Evolutionary conservation across 257 asterid species (phyloP), one percentile per base, ranked within the genome.

Genomic region (Nicotiana noctiflora): DNA sequence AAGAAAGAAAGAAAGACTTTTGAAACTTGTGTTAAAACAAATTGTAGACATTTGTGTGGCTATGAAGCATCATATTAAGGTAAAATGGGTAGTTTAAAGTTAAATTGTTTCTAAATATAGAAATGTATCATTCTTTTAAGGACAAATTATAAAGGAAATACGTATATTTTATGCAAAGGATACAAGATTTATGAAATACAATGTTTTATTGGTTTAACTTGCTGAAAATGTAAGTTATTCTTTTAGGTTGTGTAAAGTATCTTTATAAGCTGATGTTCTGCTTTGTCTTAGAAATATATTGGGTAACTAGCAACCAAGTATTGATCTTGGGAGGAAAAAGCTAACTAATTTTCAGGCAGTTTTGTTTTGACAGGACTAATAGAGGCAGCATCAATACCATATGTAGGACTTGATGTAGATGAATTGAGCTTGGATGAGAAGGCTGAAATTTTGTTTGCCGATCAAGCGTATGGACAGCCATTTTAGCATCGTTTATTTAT

Each of bases 351-450:
- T 86, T 87, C 92, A 91, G 97, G 90, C 99, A 96, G 99, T 93
- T 94, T 92, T 88, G 92, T 89, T 92, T 92, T 96, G 98, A 91
- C 99, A 94, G 99, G 98, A 83, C 79, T 94, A 76, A 90, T 96
- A 52, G 99, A 92, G 91, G 85, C 97, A 67, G 94, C 90, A 74
- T 90, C 98, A 70, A 62, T 94, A 40, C 89, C 90, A 55, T 91
- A 90, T 84, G 86, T 90, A 0, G 97, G 97, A 77, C 82, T 96
- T 66, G 80, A 87, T 44, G 81, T 94, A 75, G 91, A 85, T 84
- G 97, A 89, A 79, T 86, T 96, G 82, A 89, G 90, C 86, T 85
- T 91, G 86, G 99, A 96, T 82, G 95, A 93, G 91, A 96, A 91
- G 88, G 97, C 99, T 8, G 99, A 94, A 86, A 82, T 96, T 68